Evolutionary conservation across 2,329 filamentous ascomycete species (phyloP).

Genomic region (Verticillium nonalfalfae): DNA sequence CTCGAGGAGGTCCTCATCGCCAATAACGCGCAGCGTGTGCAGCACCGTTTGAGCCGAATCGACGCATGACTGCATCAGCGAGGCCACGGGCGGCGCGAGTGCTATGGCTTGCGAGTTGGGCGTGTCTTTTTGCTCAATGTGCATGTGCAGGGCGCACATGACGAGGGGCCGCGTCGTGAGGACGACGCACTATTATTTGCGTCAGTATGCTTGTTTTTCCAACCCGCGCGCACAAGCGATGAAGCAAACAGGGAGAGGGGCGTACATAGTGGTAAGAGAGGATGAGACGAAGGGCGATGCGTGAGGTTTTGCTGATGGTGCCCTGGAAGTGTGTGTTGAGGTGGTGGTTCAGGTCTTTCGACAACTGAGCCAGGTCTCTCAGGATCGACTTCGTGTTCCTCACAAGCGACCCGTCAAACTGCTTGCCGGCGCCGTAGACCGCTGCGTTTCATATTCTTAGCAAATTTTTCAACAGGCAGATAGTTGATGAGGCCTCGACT

Average conservation of each 20-base stretch:
- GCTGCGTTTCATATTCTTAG: not conserved
- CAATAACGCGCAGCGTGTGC: constrained; percentile 9
- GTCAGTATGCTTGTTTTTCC: not conserved
- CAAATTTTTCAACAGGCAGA: not conserved
- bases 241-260: rapidly evolving
- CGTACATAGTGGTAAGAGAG: constrained; percentile 16
- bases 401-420: constrained; percentile 10
- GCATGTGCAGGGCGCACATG: constrained; percentile 19
- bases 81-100: constrained; percentile 7
- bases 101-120: constrained; percentile 4
- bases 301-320: constrained; percentile 9
- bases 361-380: constrained; percentile 7
- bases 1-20: constrained; percentile 21
- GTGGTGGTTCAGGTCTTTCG: constrained; percentile 7
- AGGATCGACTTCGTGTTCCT: constrained; percentile 10
- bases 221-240: not conserved
- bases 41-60: constrained; percentile 11
- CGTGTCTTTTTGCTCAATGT: constrained; percentile 9
- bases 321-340: constrained; percentile 11
- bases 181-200: constrained; percentile 4
- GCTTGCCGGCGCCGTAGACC: constrained; percentile 10
- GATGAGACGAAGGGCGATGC: constrained; percentile 11
- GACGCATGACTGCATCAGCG: constrained; percentile 9
- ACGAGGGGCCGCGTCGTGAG: constrained; percentile 10
- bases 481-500: not conserved